Conservation (phyloP, 2,329 filamentous ascomycete genomes). For the Fusarium udum region DNA sequence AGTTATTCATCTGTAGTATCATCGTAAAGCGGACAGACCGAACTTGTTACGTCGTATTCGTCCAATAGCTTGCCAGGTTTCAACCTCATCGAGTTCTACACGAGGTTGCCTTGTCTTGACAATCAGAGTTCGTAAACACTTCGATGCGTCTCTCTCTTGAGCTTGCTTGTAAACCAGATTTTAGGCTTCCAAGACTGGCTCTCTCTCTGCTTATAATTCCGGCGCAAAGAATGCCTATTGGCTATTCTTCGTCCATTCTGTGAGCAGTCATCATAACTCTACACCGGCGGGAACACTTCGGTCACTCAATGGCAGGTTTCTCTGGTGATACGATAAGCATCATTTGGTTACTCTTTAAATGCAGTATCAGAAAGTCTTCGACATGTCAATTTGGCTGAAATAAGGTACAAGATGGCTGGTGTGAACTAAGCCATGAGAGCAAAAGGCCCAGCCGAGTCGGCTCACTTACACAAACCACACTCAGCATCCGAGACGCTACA, state of each 20-base stretch:
- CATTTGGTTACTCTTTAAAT: not conserved
- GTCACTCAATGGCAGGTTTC: not conserved
- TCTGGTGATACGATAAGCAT: not conserved
- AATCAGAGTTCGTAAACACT: not conserved
- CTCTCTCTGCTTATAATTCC: not conserved
- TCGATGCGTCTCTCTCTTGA: no score
- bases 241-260: not conserved
- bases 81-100: not conserved
- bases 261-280: not conserved
- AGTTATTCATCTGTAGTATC: not conserved
- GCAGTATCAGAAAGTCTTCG: not conserved
- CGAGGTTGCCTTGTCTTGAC: not conserved
- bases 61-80: not conserved
- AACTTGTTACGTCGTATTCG: no score
- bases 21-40: not conserved
- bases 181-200: no score
- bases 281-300: not conserved
- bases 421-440: not conserved
- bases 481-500: not conserved
- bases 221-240: rapidly evolving
- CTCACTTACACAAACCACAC: not conserved
- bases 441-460: not conserved
- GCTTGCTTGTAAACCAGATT: not conserved
- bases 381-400: not conserved
- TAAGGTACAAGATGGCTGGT: not conserved